Evolutionary conservation across 2,329 filamentous ascomycete species (phyloP), one percentile per base, ranked within the genome.

Genomic region (Ophiocordyceps camponoti-rufipedis): DNA sequence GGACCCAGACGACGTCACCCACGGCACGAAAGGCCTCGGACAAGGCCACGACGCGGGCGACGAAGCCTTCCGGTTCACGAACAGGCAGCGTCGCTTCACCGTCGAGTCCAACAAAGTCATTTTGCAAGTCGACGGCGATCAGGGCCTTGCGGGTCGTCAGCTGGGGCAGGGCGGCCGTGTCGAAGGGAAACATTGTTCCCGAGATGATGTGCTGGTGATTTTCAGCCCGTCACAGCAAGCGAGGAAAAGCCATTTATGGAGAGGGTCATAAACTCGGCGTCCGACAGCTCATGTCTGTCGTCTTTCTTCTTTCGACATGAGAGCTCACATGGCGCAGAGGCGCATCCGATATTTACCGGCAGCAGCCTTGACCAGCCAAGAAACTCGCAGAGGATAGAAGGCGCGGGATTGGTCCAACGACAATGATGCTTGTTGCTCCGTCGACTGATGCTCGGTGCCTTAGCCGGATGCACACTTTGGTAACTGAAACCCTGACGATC

Each of bases 91-190:
- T 74, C 46, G 84, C 82, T 44, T 76, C 70, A 1, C 74, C 82
- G 44, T 76, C 70, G 1, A 74, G 64, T 7, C 76, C 70, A 47
- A 93, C 65, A 55, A 96, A 94, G 59, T 95, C 89, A 54, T 93
- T 86, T 57, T 96, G 91, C 33, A 94, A 75, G 55, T 94, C 89
- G 51, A 95, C 71, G 16, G 93, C 66, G 18, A 96, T 68, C 41
- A 98, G 70, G 1, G 85, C 89, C 62, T 74, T 75, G 44, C 77
- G 70, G 9, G 75, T 75, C 29, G 62, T 66, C 45, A 81, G 61
- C 43, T 71, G 63, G 11, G 77, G 77, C 18, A 80, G 64, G 33
- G 68, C 64, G 42, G 70, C 60, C 38, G 67, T 62, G 53, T 78
- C 71, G 57, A 80, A 75, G 49, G 71, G 58, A 55, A 80, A 75